Evolutionary conservation across 2,329 filamentous ascomycete species (phyloP).

Genomic region (Pezicula radicicola): DNA sequence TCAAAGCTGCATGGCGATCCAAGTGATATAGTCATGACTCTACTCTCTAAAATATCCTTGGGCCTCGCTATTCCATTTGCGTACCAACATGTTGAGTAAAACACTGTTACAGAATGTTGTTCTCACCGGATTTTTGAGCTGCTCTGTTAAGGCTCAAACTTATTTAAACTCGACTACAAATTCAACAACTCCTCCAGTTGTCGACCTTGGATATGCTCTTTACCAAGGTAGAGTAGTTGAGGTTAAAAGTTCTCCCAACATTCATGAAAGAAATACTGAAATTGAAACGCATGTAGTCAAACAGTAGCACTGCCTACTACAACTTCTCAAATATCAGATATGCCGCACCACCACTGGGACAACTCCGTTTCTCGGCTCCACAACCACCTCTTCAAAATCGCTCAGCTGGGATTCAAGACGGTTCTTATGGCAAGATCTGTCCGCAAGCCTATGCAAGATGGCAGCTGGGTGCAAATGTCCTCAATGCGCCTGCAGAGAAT

Average conservation of each 20-base stretch:
- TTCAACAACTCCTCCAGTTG: constrained; percentile 32
- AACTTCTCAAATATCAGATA: constrained; percentile 36
- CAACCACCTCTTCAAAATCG: constrained; percentile 20
- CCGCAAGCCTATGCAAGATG: constrained; percentile 26
- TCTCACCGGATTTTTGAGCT: too few relatives aligned
- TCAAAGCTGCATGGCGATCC: too few relatives aligned
- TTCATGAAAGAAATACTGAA: constrained; percentile 23
- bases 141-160: too few relatives aligned
- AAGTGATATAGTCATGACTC: too few relatives aligned
- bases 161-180: constrained; percentile 8
- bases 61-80: too few relatives aligned
- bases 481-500: neutral
- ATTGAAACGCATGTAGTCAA: neutral
- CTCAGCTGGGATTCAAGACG: constrained; percentile 26
- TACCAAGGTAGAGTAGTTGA: constrained; percentile 32
- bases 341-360: constrained; percentile 36
- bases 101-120: too few relatives aligned
- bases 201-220: constrained; percentile 51
- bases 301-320: constrained; percentile 23
- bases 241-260: neutral
- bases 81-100: too few relatives aligned
- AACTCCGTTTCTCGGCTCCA: constrained; percentile 39
- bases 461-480: neutral
- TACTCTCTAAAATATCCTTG: too few relatives aligned
- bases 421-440: constrained; percentile 29